These are phyloP conservation scores for Macrophomina pseudophaseolina DNA, from an alignment of 2,329 filamentous ascomycete species.

Conservation along the genomic window DNA sequence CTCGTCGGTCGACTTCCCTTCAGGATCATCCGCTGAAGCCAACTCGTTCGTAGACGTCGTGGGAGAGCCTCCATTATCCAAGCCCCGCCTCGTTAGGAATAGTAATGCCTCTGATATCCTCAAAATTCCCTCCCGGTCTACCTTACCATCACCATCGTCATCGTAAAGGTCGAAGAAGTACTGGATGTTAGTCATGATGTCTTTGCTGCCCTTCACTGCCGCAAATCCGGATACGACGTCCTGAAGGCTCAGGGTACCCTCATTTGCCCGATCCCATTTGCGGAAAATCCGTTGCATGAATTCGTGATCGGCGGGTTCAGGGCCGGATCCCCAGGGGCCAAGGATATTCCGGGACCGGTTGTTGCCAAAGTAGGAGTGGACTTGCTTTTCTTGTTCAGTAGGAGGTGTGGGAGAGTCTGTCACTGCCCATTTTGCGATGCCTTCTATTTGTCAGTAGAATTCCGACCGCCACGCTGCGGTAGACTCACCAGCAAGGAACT, in stretches of 20 bases:
- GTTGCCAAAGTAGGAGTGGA: slow-evolving; percentile 63
- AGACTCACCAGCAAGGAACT: slow-evolving; percentile 74
- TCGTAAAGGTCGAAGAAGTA: slow-evolving; percentile 99
- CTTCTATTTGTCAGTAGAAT: slow-evolving; percentile 39
- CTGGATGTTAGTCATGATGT: slow-evolving; percentile 97
- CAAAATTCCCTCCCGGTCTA: slow-evolving; percentile 93
- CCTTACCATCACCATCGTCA: slow-evolving; percentile 85
- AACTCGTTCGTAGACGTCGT: slow-evolving; percentile 64
- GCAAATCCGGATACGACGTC: slow-evolving; percentile 92
- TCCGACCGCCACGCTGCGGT: not conserved
- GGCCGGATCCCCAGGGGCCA: slow-evolving; percentile 64
- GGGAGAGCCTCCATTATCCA: slow-evolving; percentile 76
- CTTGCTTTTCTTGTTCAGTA: slow-evolving; percentile 57
- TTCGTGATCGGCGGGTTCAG: slow-evolving; percentile 87
- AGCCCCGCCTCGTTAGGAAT: slow-evolving; percentile 86
- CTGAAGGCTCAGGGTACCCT: slow-evolving; percentile 80
- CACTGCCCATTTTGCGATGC: slow-evolving; percentile 89
- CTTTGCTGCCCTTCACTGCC: slow-evolving; percentile 86
- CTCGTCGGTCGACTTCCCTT: slow-evolving; percentile 63
- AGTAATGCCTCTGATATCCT: slow-evolving; percentile 92
- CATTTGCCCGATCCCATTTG: slow-evolving; percentile 83
- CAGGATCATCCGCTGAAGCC: slow-evolving; percentile 37
- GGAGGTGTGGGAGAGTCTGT: slow-evolving; percentile 77
- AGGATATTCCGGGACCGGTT: slow-evolving; percentile 46
- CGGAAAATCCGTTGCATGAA: slow-evolving; percentile 88